phyloP scores from a whole-genome alignment of 495 filamentous ascomycete genomes.

The Lentithecium fluviatile region DNA sequence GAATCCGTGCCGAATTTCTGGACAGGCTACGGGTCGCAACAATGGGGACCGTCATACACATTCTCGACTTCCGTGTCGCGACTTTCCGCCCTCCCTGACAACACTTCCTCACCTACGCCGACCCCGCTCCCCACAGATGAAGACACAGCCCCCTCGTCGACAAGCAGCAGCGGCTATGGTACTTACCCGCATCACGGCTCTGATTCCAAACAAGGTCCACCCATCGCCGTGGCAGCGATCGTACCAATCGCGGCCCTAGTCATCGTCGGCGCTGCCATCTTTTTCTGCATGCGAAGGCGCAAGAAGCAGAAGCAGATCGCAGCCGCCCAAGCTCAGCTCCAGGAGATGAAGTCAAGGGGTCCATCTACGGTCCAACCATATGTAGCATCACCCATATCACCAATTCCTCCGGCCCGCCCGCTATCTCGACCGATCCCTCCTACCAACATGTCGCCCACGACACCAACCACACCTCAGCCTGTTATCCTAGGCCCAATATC shows the following conservation, averaged over 20 bases:
- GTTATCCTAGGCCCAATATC: conserved; percentile 32
- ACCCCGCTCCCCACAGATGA: neutral
- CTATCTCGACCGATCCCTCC: conserved; percentile 8
- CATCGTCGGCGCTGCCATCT: conserved; percentile 20
- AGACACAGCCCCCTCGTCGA: neutral
- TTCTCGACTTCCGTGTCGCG: too few relatives aligned
- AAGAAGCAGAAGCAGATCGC: conserved; percentile 14
- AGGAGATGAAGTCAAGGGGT: conserved; percentile 23
- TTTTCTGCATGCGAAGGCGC: conserved; percentile 32
- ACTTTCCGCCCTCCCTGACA: too few relatives aligned
- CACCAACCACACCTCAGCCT: conserved; percentile 14
- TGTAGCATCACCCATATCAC: conserved; percentile 1
- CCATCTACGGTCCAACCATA: neutral
- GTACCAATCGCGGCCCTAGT: conserved; percentile 8
- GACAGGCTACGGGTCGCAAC: too few relatives aligned
- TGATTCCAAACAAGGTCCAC: neutral
- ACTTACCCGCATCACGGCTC: neutral
- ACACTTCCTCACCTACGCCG: neutral
- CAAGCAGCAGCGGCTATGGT: neutral
- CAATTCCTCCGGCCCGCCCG: neutral
- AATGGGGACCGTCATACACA: too few relatives aligned
- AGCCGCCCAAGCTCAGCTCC: neutral
- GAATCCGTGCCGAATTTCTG: too few relatives aligned
- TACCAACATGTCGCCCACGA: conserved; percentile 5
- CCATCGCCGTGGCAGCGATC: conserved; percentile 12